Percentiles rank a stretch among this genome's conserved stretches.
Conservation (phyloP, 495 filamentous ascomycete species). For the Choiromyces venosus region DNA sequence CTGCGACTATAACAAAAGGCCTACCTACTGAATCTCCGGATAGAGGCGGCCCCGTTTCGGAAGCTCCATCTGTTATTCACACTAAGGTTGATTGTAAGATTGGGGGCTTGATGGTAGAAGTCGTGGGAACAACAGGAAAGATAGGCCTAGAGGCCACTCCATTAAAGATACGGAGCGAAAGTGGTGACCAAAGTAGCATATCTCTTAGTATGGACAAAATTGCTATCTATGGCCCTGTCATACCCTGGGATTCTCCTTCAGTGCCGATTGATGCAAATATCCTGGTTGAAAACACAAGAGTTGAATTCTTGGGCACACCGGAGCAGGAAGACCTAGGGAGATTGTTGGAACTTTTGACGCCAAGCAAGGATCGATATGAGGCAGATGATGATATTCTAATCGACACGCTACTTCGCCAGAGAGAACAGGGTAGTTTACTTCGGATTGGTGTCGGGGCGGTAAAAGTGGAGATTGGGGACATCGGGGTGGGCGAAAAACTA, state of each 20-base stretch:
- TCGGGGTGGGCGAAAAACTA: slow-evolving; percentile 59
- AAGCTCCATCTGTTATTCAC: slow-evolving; percentile 45
- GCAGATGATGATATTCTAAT: slow-evolving; percentile 90
- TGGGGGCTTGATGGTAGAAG: slow-evolving; percentile 65
- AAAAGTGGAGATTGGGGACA: slow-evolving; percentile 53
- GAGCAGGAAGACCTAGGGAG: slow-evolving; percentile 74
- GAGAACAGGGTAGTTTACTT: slow-evolving; percentile 80
- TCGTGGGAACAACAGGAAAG: slow-evolving; percentile 70
- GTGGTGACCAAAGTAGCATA: slow-evolving; percentile 59
- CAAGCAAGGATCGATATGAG: slow-evolving; percentile 87
- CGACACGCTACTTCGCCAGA: slow-evolving; percentile 83
- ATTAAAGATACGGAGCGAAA: slow-evolving; percentile 60
- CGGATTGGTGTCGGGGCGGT: slow-evolving; percentile 61
- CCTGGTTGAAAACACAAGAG: slow-evolving; percentile 57
- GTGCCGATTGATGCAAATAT: slow-evolving; percentile 46
- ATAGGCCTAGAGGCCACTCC: slow-evolving; percentile 70
- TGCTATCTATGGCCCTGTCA: slow-evolving; percentile 63
- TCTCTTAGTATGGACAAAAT: slow-evolving; percentile 70
- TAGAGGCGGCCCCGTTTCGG: slow-evolving; percentile 54
- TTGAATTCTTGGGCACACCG: slow-evolving; percentile 69
- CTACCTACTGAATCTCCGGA: slow-evolving; percentile 45
- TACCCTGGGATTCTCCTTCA: slow-evolving; percentile 43
- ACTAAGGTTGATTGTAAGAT: slow-evolving; percentile 70
- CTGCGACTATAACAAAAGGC: slow-evolving; percentile 51
- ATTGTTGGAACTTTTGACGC: slow-evolving; percentile 78